phyloP scores from a whole-genome alignment of 208 protist genomes.

The Spongospora subterranea region DNA sequence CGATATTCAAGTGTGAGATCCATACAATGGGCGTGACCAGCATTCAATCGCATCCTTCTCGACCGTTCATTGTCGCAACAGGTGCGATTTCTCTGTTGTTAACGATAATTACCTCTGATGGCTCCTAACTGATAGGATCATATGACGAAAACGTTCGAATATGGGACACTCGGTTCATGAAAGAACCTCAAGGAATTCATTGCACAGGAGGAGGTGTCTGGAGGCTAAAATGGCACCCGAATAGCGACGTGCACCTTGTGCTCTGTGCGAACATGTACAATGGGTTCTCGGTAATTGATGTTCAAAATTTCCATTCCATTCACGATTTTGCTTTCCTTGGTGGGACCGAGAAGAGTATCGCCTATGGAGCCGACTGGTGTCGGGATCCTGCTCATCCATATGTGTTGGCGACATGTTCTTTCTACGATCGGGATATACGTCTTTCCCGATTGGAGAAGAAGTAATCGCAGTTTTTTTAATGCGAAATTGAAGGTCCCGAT shows the following conservation, averaged over 20 bases:
- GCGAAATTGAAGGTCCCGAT: no score
- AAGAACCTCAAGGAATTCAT: background rate
- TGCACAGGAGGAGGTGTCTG: slow-evolving; percentile 19
- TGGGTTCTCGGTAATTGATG: slow-evolving; percentile 1
- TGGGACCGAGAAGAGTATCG: background rate
- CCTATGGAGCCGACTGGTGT: slow-evolving; percentile 46
- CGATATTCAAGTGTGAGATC: background rate
- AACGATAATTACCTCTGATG: background rate
- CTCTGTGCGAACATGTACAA: slow-evolving; percentile 51
- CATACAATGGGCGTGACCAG: slow-evolving; percentile 17
- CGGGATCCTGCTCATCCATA: background rate
- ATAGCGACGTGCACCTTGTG: background rate
- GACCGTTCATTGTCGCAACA: background rate
- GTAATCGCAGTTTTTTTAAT: no score
- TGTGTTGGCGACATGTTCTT: slow-evolving; percentile 5
- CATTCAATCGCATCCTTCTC: background rate
- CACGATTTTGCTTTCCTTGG: background rate
- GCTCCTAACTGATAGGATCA: background rate
- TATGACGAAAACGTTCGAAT: slow-evolving; percentile 42
- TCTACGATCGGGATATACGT: background rate
- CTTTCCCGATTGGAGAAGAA: no score
- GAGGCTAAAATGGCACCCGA: slow-evolving; percentile 40
- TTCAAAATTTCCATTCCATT: background rate
- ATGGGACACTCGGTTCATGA: background rate
- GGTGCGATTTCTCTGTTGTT: background rate